Percentiles rank a stretch among this genome's conserved stretches.
phyloP scores from a whole-genome alignment of 1,284 basidiomycete genomes.

The Ustilago esculenta region DNA sequence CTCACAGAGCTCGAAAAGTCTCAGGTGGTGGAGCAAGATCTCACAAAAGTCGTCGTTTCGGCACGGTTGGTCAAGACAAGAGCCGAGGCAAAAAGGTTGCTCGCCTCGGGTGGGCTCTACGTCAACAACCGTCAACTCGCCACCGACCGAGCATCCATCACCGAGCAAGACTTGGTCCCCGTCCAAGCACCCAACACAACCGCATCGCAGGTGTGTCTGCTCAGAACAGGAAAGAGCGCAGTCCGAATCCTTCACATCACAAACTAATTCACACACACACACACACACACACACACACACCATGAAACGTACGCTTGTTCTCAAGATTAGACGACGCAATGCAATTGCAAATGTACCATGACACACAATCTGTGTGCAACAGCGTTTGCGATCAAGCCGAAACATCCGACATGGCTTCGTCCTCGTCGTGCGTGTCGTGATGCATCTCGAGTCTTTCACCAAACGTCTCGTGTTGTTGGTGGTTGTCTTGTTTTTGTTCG shows the following conservation, averaged over 20 bases:
- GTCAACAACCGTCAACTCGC: constrained; percentile 32
- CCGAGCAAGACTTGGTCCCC: constrained; percentile 8
- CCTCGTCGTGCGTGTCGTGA: background rate
- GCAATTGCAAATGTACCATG: no score
- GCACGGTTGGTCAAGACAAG: constrained; percentile 22
- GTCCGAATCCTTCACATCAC: background rate
- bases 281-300: no score
- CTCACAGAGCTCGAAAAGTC: background rate
- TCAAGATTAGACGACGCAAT: no score
- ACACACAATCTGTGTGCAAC: no score
- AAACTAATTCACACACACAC: background rate
- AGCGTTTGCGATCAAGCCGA: background rate
- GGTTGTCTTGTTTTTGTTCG: constrained; percentile 5
- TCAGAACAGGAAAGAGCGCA: constrained; percentile 22
- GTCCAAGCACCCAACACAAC: no score
- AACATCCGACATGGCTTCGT: constrained; percentile 24
- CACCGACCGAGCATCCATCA: no score
- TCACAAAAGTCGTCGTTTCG: background rate
- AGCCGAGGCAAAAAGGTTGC: constrained; percentile 30
- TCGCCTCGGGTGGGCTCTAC: constrained; percentile 26
- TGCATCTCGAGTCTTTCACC: constrained; percentile 15
- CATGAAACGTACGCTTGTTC: no score
- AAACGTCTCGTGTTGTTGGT: constrained; percentile 14
- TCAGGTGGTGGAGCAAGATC: constrained; percentile 6
- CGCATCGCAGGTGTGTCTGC: constrained; percentile 8